Base-by-base conservation (phyloP, 352 stramenopile species). In the Thalassiosira mediterranea region DNA sequence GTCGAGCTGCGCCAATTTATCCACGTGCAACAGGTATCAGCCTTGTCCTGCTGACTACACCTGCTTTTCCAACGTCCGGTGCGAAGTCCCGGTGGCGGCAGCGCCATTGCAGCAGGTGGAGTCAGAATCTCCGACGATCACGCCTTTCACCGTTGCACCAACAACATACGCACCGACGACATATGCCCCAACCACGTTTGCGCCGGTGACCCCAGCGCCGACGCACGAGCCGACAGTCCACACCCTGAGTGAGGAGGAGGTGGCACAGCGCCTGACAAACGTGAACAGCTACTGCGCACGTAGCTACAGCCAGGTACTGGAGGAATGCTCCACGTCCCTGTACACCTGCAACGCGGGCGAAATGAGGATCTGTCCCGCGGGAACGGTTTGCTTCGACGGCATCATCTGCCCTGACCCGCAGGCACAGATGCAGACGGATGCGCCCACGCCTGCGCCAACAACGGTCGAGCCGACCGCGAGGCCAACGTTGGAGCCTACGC, bases 271-370 rank as follows among this genome's bases (percentile, higher is more conserved):
- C 25, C 44, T 76, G 23, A 64, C 72, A 31, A 76, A 58, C 10
- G 32, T 42, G 13, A 81, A 81, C 29, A 76, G 53, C 44, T 81
- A 81, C 37, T 81, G 72, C 48, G 72, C 62, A 15, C 51, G 44
- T 21, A 62, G 21, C 25, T 23, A 66, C 44, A 40, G 54, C 4
- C 42, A 81, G 34, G 62, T 76, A 29, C 29, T 76, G 26, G 49
- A 44, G 2, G 44, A n/a, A 0, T 81, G 72, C 49, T 81, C 63
- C 13, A 75, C 65, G 53, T 21, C 63, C 21, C 58, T 81, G 26
- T 37, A 71, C 11, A 76, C 64, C 29, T 81, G 72, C 57, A 81
- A 81, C 38, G 48, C 52, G 4, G 49, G 13, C 7, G 49, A 71
- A 29, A 42, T 62, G 53, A 15, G 32, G 2, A 72, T 79, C 37